Conservation (phyloP, 306 rosid genomes). For the Pachyrhizus erosus region DNA sequence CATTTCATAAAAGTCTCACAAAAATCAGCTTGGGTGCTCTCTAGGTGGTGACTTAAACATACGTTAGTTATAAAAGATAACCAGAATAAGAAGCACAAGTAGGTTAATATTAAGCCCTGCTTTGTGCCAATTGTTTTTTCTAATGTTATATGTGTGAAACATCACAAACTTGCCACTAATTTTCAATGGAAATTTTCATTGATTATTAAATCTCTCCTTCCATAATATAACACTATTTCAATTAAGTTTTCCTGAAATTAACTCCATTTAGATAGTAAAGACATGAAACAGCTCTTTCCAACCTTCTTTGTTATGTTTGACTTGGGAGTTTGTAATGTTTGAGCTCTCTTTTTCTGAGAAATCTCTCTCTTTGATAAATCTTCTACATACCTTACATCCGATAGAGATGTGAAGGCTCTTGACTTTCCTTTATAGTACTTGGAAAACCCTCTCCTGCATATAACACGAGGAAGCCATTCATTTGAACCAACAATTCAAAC, state of each 20-base stretch:
- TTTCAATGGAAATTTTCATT: no score
- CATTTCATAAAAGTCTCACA: no score
- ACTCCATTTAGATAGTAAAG: constrained; percentile 5
- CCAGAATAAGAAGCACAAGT: no score
- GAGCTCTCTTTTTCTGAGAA: constrained; percentile 39
- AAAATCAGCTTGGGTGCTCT: no score
- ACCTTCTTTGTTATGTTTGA: constrained; percentile 45
- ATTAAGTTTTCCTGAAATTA: not conserved
- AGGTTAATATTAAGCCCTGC: no score
- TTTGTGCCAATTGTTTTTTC: no score
- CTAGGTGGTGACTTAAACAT: no score
- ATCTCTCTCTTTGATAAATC: constrained; percentile 54
- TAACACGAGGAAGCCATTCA: not conserved
- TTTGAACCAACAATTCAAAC: not conserved
- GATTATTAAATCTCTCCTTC: no score
- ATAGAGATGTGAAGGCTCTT: constrained; percentile 48
- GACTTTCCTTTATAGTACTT: constrained; percentile 52
- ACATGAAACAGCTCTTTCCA: constrained; percentile 19
- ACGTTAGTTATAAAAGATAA: no score
- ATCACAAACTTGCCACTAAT: no score
- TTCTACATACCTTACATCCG: constrained; percentile 47
- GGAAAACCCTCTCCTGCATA: constrained; percentile 56
- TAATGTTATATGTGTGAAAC: no score
- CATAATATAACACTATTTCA: not conserved
- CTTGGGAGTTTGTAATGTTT: constrained; percentile 39